Percentiles rank a stretch among this genome's conserved stretches.
Evolutionary conservation across 768 basidiomycete species (phyloP).

Genomic region (Russula sp.): DNA sequence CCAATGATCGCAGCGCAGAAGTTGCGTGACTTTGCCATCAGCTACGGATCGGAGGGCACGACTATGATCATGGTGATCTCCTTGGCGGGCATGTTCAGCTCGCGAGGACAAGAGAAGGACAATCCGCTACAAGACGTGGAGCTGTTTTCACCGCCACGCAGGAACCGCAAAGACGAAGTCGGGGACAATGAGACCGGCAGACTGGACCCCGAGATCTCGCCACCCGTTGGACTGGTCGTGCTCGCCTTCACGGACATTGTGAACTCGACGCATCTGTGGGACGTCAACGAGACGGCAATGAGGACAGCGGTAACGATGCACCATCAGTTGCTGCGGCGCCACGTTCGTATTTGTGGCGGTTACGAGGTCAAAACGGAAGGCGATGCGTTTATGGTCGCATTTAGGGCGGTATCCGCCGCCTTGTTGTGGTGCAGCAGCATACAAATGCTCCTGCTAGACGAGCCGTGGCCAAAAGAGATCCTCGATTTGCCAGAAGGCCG

Average conservation of each 20-base stretch:
- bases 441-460: constrained; percentile 75
- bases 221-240: constrained; percentile 84
- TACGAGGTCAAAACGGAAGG: constrained; percentile 99
- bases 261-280: constrained; percentile 96
- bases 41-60: constrained; percentile 89
- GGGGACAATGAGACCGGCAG: constrained; percentile 57
- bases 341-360: constrained; percentile 85
- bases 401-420: constrained; percentile 82
- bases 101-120: constrained; percentile 47
- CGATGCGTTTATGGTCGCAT: constrained; percentile 98
- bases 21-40: constrained; percentile 92
- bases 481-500: constrained; percentile 90
- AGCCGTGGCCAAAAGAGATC: constrained; percentile 91
- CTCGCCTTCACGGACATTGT: constrained; percentile 98
- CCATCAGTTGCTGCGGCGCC: constrained; percentile 80
- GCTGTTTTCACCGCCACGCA: constrained; percentile 36
- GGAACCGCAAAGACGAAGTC: constrained; percentile 48
- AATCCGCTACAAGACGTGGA: constrained; percentile 48
- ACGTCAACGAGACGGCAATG: constrained; percentile 87
- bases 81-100: constrained; percentile 68
- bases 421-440: constrained; percentile 88
- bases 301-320: constrained; percentile 88
- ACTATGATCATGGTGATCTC: constrained; percentile 98
- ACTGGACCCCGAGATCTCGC: constrained; percentile 72
- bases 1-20: constrained; percentile 95